Evolutionary conservation across 129 eudicot species (phyloP).

Genomic region (Escallonia rubra): DNA sequence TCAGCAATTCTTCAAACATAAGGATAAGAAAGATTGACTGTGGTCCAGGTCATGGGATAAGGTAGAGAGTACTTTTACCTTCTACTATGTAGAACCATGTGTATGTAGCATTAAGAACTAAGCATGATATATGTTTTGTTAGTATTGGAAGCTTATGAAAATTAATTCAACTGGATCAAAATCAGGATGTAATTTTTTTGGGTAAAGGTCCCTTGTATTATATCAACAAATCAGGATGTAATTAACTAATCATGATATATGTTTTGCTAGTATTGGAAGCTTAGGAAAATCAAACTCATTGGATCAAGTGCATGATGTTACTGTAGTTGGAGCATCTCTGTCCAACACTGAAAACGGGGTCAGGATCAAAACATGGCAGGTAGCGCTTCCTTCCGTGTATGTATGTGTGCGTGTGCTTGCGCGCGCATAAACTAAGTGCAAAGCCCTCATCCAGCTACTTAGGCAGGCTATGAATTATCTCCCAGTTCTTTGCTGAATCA

Average conservation of each 20-base stretch:
- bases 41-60: slow-evolving; percentile 93
- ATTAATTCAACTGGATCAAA: slow-evolving; percentile 35
- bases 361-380: slow-evolving; percentile 97
- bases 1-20: slow-evolving; percentile 64
- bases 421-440: too few species aligned
- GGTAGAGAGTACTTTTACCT: slow-evolving; percentile 31
- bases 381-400: slow-evolving; percentile 3
- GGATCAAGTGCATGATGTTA: slow-evolving; percentile 52
- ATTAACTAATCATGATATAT: not conserved
- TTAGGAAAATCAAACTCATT: slow-evolving; percentile 56
- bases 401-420: too few species aligned
- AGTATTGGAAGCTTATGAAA: slow-evolving; percentile 89
- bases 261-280: slow-evolving; percentile 62
- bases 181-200: slow-evolving; percentile 51
- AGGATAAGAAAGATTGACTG: slow-evolving; percentile 47
- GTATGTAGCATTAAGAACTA: not conserved
- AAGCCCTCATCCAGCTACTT: not conserved
- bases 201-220: too few species aligned
- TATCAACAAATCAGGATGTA: slow-evolving; percentile 14
- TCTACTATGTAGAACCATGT: not conserved
- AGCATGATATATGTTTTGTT: not conserved
- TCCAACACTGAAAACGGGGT: slow-evolving; percentile 77
- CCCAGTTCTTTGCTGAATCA: too few species aligned
- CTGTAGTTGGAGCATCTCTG: slow-evolving; percentile 52
- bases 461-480: too few species aligned